Conservation (phyloP, 106 monocot genomes). For the Dendrobium huoshanense region DNA sequence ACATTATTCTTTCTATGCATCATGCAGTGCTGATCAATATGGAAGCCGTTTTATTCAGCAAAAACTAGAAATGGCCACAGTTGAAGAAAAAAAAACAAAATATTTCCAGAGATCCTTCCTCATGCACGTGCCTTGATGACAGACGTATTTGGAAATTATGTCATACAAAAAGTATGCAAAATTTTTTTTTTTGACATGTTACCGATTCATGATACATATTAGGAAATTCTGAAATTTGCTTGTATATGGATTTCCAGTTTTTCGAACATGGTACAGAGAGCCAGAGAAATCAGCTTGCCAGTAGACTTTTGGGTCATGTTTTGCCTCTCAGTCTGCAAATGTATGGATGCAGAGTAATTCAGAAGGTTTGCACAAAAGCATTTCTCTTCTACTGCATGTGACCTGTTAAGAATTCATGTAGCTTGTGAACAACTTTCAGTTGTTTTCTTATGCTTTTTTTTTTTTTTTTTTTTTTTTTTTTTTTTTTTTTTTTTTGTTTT, state of each 20-base stretch:
- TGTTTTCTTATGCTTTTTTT: too few species aligned
- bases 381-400: not conserved
- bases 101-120: constrained; percentile 83
- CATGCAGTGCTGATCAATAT: constrained; percentile 67
- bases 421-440: not conserved
- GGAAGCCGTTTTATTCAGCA: constrained; percentile 93
- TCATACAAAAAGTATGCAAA: constrained; percentile 75
- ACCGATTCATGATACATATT: not conserved
- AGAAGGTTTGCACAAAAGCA: constrained; percentile 50
- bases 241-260: constrained; percentile 44
- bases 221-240: not conserved
- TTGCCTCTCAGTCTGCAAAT: constrained; percentile 82
- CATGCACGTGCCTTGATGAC: constrained; percentile 73
- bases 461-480: too few species aligned
- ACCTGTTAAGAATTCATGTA: not conserved
- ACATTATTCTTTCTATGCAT: constrained; percentile 3
- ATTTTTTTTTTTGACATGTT: constrained; percentile 4
- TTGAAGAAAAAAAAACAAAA: constrained; percentile 64
- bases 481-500: too few species aligned
- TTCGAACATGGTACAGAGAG: constrained; percentile 77
- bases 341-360: constrained; percentile 96
- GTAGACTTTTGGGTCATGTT: constrained; percentile 62
- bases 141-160: constrained; percentile 95
- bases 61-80: constrained; percentile 72
- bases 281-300: constrained; percentile 71